phyloP scores from a whole-genome alignment of 2,329 filamentous ascomycete species.

The Beauveria pseudobassiana region DNA sequence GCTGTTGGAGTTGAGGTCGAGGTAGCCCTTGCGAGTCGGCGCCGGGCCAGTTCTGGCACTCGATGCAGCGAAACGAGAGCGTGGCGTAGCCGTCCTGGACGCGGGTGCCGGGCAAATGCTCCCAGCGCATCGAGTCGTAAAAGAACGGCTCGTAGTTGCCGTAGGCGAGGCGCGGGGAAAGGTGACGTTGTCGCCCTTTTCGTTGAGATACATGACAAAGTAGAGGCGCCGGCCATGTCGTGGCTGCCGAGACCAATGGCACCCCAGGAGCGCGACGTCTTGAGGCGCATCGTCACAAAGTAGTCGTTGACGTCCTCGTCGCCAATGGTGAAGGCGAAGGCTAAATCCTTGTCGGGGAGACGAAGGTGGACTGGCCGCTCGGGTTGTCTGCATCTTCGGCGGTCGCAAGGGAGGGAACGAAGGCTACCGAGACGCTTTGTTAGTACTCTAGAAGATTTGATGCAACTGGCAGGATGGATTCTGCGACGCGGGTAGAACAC shows the following conservation, averaged over 20 bases:
- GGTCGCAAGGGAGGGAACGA: constrained; percentile 15
- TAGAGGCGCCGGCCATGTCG: constrained; percentile 46
- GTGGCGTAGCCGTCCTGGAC: constrained; percentile 38
- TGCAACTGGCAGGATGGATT: no score
- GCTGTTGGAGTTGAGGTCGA: constrained; percentile 41
- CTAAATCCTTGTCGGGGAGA: constrained; percentile 34
- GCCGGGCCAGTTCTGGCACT: constrained; percentile 42
- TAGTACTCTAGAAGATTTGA: background rate
- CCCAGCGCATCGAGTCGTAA: constrained; percentile 35
- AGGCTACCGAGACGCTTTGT: constrained; percentile 6
- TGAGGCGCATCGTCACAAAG: constrained; percentile 47
- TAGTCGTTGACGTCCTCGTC: constrained; percentile 38
- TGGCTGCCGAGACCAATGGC: constrained; percentile 47
- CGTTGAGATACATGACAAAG: constrained; percentile 46
- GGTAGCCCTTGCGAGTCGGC: constrained; percentile 27
- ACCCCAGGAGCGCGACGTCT: constrained; percentile 40
- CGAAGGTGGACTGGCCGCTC: constrained; percentile 34
- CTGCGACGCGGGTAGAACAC: background rate
- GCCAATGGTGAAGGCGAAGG: constrained; percentile 45
- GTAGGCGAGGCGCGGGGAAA: constrained; percentile 46
- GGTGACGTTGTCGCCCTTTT: constrained; percentile 41
- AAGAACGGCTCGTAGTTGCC: constrained; percentile 46
- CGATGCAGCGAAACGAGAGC: constrained; percentile 43
- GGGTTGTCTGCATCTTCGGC: constrained; percentile 23
- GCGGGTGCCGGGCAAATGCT: constrained; percentile 39